Conservation (phyloP, 192 early-diverging fungal species). For the Backusella luteola region DNA sequence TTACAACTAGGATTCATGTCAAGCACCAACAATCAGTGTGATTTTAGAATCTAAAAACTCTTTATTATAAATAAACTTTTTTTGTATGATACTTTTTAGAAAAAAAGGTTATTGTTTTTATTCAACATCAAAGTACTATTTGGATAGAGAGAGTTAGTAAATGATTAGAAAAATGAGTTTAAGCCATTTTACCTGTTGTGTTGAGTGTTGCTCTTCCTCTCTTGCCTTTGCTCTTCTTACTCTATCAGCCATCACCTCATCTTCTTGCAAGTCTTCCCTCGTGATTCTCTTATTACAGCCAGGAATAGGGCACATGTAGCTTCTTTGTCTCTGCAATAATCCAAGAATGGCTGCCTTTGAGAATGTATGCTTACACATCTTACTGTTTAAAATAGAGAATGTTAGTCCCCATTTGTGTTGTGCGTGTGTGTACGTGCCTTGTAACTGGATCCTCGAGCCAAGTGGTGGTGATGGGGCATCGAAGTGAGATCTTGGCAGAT, state of each 20-base stretch:
- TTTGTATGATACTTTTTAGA: not conserved
- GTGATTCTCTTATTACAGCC: conserved; percentile 23
- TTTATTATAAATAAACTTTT: not conserved
- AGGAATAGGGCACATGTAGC: conserved; percentile 21
- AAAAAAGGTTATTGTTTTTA: not conserved
- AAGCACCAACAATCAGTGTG: conserved; percentile 12
- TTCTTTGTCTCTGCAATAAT: not conserved
- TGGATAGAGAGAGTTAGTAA: not conserved
- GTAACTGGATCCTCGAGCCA: conserved; percentile 33
- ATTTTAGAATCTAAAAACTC: not conserved
- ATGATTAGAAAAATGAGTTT: not conserved
- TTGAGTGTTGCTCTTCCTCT: not conserved
- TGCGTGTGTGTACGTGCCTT: not conserved
- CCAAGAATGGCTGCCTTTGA: conserved; percentile 25
- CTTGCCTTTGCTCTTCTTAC: conserved; percentile 12
- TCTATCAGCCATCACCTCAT: not conserved
- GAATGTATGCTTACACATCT: conserved; percentile 29
- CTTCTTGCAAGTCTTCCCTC: not conserved
- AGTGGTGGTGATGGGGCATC: conserved; percentile 34
- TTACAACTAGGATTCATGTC: conserved; percentile 21
- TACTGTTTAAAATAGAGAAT: not conserved
- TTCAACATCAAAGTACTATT: conserved; percentile 20
- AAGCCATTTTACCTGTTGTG: not conserved
- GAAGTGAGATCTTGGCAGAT: conserved; percentile 19
- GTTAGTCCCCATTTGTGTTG: too few species aligned